These are phyloP conservation scores for Neurospora sp. DNA, from an alignment of 2,329 filamentous ascomycete genomes.

Conservation along the genomic window DNA sequence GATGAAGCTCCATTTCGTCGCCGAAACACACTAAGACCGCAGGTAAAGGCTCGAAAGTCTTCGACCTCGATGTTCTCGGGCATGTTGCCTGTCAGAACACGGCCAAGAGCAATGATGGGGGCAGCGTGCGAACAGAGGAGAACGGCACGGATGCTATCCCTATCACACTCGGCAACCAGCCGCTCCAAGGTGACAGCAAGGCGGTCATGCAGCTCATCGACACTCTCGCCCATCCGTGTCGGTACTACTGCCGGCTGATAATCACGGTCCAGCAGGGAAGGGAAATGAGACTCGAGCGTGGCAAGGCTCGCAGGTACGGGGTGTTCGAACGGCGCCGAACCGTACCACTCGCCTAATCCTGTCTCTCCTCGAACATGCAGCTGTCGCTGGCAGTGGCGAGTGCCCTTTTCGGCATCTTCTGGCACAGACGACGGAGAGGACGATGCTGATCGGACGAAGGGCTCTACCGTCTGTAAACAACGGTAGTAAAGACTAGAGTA, in stretches of 20 bases:
- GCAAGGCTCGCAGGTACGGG: conserved; percentile 60
- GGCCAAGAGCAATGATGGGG: conserved; percentile 74
- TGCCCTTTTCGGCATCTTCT: not conserved
- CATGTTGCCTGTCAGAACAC: conserved; percentile 68
- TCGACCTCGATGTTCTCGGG: conserved; percentile 61
- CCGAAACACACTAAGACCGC: conserved; percentile 60
- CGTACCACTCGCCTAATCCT: conserved; percentile 80
- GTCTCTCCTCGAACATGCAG: conserved; percentile 43
- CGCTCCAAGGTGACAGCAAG: conserved; percentile 58
- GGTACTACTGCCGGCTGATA: conserved; percentile 59
- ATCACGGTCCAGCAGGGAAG: conserved; percentile 40
- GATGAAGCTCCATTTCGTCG: conserved; percentile 13
- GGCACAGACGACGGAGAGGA: not conserved
- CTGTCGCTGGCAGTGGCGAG: conserved; percentile 4
- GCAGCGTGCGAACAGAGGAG: conserved; percentile 87
- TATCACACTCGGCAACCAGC: conserved; percentile 65
- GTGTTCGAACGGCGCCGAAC: conserved; percentile 74
- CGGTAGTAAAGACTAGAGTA: conserved; percentile 84
- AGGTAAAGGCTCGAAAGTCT: conserved; percentile 80
- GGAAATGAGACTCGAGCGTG: conserved; percentile 58
- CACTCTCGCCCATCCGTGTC: conserved; percentile 65
- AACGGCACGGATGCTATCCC: conserved; percentile 57
- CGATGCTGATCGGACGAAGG: conserved; percentile 38
- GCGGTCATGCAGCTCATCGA: conserved; percentile 70
- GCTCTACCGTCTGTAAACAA: conserved; percentile 73